A percentile compares a stretch with the other conserved stretches of the same genome.
Evolutionary conservation across 306 rosid species (phyloP).

Genomic region (Aeschynomene evenia): DNA sequence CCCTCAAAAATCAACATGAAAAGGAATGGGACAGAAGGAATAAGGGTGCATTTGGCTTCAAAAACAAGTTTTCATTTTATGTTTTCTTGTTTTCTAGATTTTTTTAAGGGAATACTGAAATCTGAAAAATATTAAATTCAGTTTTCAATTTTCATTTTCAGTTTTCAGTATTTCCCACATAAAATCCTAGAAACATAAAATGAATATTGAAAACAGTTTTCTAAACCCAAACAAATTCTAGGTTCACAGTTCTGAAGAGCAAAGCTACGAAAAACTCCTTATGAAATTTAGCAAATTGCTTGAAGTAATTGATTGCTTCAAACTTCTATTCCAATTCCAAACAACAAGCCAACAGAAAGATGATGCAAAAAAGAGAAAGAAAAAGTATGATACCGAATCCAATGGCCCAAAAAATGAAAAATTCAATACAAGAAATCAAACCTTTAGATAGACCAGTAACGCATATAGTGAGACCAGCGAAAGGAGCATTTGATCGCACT

Average conservation of each 20-base stretch:
- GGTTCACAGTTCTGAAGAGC: neutral
- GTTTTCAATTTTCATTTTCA: no score
- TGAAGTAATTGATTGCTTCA: constrained; percentile 7
- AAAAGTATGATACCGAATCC: neutral
- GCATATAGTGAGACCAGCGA: constrained; percentile 80
- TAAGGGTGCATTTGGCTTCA: no score
- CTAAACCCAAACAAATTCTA: no score
- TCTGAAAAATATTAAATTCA: no score
- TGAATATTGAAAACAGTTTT: no score
- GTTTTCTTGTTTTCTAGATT: no score
- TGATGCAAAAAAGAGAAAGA: neutral
- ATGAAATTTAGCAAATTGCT: constrained; percentile 3
- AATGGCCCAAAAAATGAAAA: constrained; percentile 19
- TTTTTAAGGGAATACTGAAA: no score
- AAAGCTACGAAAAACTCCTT: neutral
- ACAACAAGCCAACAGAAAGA: neutral
- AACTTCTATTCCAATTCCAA: neutral
- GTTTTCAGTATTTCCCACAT: no score
- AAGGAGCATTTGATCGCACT: constrained; percentile 59
- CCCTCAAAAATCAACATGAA: neutral
- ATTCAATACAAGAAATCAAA: constrained; percentile 20
- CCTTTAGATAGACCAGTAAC: constrained; percentile 98
- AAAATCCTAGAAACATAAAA: no score
- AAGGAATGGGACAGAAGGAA: neutral
- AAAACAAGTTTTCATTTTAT: no score